phyloP scores from a whole-genome alignment of 305 asterid species.

The Fraxinus baroniana region DNA sequence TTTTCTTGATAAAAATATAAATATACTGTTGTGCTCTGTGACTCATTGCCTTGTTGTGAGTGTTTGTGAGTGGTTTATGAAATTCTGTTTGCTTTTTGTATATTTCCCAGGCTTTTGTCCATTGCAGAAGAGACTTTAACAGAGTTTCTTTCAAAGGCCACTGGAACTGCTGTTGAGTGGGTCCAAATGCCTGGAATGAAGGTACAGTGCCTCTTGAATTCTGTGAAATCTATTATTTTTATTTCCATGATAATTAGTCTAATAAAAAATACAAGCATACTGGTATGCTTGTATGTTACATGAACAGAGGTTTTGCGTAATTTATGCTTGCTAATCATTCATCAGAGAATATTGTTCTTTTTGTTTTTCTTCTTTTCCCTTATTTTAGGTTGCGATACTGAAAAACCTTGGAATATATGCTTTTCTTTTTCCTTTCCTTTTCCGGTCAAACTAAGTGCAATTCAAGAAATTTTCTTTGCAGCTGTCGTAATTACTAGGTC shows the following conservation, averaged over 20 bases:
- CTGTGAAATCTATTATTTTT: neutral
- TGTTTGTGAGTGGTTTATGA: slow-evolving; percentile 27
- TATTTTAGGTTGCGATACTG: neutral
- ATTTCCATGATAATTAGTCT: no score
- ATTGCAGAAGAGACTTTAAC: slow-evolving; percentile 58
- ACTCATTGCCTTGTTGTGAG: slow-evolving; percentile 16
- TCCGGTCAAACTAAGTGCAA: neutral
- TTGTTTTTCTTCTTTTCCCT: neutral
- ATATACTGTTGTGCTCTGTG: slow-evolving; percentile 17
- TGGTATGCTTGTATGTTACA: neutral
- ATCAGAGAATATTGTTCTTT: neutral
- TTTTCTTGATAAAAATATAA: no score
- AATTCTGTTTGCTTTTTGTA: slow-evolving; percentile 27
- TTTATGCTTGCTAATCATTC: neutral
- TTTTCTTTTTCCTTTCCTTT: no score
- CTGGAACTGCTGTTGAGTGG: slow-evolving; percentile 99
- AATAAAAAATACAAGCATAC: neutral
- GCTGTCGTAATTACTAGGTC: neutral
- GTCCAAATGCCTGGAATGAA: slow-evolving; percentile 99
- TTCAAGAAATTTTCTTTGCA: neutral
- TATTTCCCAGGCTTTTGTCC: slow-evolving; percentile 50
- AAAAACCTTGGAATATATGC: neutral
- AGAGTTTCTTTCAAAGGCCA: slow-evolving; percentile 94
- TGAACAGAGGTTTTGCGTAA: neutral
- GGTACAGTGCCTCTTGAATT: slow-evolving; percentile 37